Evolutionary conservation across 140 eudicot genomes (phyloP).

Genomic region (Flaveria floridana): DNA sequence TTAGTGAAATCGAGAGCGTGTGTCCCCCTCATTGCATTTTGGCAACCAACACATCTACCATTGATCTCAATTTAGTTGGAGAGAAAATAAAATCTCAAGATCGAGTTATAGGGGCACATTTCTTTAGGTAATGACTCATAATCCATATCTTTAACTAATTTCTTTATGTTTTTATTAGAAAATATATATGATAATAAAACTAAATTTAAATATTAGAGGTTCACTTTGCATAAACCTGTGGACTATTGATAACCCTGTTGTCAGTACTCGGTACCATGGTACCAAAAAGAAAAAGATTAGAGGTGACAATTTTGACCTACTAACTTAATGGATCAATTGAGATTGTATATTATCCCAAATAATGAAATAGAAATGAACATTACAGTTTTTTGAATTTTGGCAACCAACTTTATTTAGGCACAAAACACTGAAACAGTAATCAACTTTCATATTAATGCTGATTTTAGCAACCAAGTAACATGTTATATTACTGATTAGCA

Average conservation of each 20-base stretch:
- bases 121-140: conserved; percentile 52
- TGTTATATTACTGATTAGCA: not conserved
- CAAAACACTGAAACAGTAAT: too few relatives aligned
- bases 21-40: conserved; percentile 73
- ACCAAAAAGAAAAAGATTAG: not conserved
- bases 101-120: conserved; percentile 72
- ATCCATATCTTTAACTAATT: conserved; percentile 4
- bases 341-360: not conserved
- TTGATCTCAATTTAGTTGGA: conserved; percentile 58
- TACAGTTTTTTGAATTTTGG: not conserved
- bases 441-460: too few relatives aligned
- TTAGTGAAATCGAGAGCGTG: conserved; percentile 56
- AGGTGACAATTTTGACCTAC: not conserved
- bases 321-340: not conserved
- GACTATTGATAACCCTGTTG: not conserved
- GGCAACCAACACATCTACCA: conserved; percentile 74
- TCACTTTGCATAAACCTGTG: not conserved
- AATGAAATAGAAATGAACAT: not conserved
- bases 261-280: not conserved
- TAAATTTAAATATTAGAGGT: not conserved
- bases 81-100: conserved; percentile 61
- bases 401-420: not conserved
- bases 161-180: not conserved
- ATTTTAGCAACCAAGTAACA: not conserved
- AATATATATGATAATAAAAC: not conserved